phyloP scores from a whole-genome alignment of 768 basidiomycete species.

The Hericium alpestre region DNA sequence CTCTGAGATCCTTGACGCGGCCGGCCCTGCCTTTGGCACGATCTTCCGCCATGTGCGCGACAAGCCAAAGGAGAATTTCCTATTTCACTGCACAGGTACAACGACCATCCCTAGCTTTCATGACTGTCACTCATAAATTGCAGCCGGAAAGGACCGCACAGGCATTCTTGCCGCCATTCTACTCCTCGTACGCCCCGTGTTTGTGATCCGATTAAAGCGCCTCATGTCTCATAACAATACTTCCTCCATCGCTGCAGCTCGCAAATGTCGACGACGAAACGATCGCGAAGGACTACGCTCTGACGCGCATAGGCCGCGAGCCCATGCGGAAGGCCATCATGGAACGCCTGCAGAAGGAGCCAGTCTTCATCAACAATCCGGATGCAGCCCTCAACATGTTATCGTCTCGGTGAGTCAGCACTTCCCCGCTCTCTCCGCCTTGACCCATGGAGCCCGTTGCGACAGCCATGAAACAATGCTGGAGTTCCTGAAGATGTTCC shows the following conservation, averaged over 20 bases:
- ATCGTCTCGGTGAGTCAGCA: conserved; percentile 51
- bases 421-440: neutral
- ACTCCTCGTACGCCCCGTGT: conserved; percentile 39
- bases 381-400: conserved; percentile 79
- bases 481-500: conserved; percentile 52
- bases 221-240: neutral
- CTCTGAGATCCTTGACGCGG: conserved; percentile 71
- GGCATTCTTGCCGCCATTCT: conserved; percentile 66
- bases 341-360: conserved; percentile 55
- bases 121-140: neutral
- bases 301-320: conserved; percentile 72
- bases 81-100: conserved; percentile 72
- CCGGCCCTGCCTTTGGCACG: conserved; percentile 52
- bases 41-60: conserved; percentile 70
- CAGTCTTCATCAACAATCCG: conserved; percentile 60
- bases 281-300: conserved; percentile 65
- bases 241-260: conserved; percentile 35
- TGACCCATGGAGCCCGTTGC: neutral
- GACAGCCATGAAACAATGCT: conserved; percentile 64
- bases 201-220: neutral
- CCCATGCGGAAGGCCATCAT: conserved; percentile 65
- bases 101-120: neutral
- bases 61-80: conserved; percentile 46
- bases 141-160: conserved; percentile 77
- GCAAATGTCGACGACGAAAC: conserved; percentile 56